Conservation (phyloP, 2,329 filamentous ascomycete species). For the Colletotrichum sp. region DNA sequence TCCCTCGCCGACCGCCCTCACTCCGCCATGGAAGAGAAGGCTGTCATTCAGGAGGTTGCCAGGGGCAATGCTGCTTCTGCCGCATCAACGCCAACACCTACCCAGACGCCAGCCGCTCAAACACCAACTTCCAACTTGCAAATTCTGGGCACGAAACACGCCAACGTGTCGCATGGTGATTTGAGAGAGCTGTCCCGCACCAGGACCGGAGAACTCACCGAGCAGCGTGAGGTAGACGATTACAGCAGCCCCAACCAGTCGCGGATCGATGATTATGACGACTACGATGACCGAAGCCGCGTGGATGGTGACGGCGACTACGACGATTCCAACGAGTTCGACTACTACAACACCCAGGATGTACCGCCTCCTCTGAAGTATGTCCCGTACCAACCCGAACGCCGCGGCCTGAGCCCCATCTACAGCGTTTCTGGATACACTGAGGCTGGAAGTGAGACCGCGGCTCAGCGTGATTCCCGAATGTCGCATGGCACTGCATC, state of each 20-base stretch:
- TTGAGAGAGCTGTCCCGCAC: constrained; percentile 56
- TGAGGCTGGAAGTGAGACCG: constrained; percentile 67
- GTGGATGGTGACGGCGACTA: constrained; percentile 33
- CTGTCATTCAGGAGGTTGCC: constrained; percentile 67
- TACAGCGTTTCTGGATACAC: constrained; percentile 91
- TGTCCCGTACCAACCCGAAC: constrained; percentile 71
- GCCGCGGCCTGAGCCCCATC: constrained; percentile 82
- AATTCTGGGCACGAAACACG: constrained; percentile 71
- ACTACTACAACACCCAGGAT: constrained; percentile 64
- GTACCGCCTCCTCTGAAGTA: constrained; percentile 70
- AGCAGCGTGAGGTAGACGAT: constrained; percentile 42
- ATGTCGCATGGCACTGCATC: constrained; percentile 58
- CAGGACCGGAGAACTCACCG: constrained; percentile 35
- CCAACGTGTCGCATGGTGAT: constrained; percentile 65
- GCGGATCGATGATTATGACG: constrained; percentile 44
- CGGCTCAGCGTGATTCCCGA: constrained; percentile 61
- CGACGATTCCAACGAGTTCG: constrained; percentile 46
- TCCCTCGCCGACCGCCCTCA: constrained; percentile 70
- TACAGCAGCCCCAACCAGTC: constrained; percentile 42
- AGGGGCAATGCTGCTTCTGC: constrained; percentile 63
- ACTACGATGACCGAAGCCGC: constrained; percentile 26
- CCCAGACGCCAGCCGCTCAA: constrained; percentile 51
- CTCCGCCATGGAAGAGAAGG: constrained; percentile 68
- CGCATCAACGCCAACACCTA: constrained; percentile 67
- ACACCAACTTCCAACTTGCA: constrained; percentile 50